Evolutionary conservation across 2,329 filamentous ascomycete species (phyloP).

Genomic region (Hymenoscyphus salicellus): DNA sequence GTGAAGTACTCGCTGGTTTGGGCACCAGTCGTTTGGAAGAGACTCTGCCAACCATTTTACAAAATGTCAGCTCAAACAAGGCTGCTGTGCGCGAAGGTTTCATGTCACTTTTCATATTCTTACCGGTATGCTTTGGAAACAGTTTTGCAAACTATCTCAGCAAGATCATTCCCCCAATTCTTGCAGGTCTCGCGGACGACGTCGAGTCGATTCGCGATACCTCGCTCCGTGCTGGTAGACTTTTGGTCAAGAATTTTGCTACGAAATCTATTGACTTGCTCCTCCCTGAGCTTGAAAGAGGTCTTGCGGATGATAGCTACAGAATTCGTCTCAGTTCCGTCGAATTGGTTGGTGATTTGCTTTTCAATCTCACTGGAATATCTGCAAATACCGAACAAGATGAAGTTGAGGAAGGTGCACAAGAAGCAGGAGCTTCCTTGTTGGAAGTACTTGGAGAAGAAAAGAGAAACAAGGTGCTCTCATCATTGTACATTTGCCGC

Average conservation of each 20-base stretch:
- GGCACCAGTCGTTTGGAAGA: slow-evolving; percentile 92
- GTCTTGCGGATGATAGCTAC: slow-evolving; percentile 95
- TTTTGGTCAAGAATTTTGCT: slow-evolving; percentile 98
- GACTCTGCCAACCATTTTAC: slow-evolving; percentile 90
- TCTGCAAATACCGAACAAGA: slow-evolving; percentile 65
- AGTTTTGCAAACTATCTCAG: slow-evolving; percentile 95
- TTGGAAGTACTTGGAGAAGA: slow-evolving; percentile 93
- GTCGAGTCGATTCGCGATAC: slow-evolving; percentile 95
- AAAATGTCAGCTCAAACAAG: slow-evolving; percentile 92
- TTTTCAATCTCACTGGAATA: slow-evolving; percentile 97
- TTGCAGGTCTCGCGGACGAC: slow-evolving; percentile 91
- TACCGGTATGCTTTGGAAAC: slow-evolving; percentile 98
- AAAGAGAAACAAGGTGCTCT: slow-evolving; percentile 93
- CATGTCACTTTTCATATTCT: slow-evolving; percentile 99
- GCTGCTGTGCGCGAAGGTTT: slow-evolving; percentile 92
- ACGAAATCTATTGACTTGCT: slow-evolving; percentile 90
- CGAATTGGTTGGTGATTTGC: slow-evolving; percentile 89
- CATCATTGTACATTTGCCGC: slow-evolving; percentile 95
- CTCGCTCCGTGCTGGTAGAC: slow-evolving; percentile 85
- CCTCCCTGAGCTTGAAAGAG: slow-evolving; percentile 90
- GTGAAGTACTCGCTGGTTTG: slow-evolving; percentile 91
- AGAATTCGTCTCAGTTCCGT: slow-evolving; percentile 98
- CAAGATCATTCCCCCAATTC: slow-evolving; percentile 91
- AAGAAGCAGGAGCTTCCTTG: slow-evolving; percentile 87
- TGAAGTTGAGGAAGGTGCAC: slow-evolving; percentile 73